phyloP scores from a whole-genome alignment of 176 grass and related monocot species.

The Lolium rigidum region DNA sequence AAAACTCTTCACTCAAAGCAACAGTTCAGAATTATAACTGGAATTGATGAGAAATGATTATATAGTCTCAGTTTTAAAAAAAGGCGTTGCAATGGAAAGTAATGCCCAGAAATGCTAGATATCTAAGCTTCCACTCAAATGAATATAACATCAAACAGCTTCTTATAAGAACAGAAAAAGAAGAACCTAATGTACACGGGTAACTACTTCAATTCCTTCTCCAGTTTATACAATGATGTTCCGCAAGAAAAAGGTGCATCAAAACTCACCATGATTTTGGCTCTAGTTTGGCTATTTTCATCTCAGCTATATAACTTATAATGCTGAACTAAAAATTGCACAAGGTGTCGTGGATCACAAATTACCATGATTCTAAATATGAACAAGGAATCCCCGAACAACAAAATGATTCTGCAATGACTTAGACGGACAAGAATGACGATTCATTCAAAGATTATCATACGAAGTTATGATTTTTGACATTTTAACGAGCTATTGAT shows the following conservation, averaged over 20 bases:
- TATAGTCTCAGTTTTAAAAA: conserved; percentile 15
- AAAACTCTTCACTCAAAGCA: no score
- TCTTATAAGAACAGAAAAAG: conserved; percentile 48
- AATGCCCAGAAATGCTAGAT: conserved; percentile 41
- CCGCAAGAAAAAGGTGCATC: conserved; percentile 52
- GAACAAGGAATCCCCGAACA: no score
- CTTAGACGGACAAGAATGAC: neutral
- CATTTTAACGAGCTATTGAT: neutral
- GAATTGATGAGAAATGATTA: conserved; percentile 40
- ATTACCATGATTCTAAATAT: neutral
- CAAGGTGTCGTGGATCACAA: neutral
- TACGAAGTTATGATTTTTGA: neutral
- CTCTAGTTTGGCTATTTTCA: no score
- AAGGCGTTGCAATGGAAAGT: conserved; percentile 44
- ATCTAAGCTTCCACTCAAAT: conserved; percentile 45
- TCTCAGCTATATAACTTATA: no score
- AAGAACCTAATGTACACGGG: conserved; percentile 75
- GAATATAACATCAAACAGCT: conserved; percentile 52
- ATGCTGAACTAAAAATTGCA: no score
- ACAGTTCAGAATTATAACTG: no score
- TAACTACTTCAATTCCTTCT: conserved; percentile 56
- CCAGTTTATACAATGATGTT: conserved; percentile 57
- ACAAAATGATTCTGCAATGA: no score
- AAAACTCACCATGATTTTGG: conserved; percentile 12
- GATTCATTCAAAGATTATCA: neutral